Evolutionary conservation across 192 early-diverging fungal genomes (phyloP).

Genomic region (Entomortierella beljakovae): DNA sequence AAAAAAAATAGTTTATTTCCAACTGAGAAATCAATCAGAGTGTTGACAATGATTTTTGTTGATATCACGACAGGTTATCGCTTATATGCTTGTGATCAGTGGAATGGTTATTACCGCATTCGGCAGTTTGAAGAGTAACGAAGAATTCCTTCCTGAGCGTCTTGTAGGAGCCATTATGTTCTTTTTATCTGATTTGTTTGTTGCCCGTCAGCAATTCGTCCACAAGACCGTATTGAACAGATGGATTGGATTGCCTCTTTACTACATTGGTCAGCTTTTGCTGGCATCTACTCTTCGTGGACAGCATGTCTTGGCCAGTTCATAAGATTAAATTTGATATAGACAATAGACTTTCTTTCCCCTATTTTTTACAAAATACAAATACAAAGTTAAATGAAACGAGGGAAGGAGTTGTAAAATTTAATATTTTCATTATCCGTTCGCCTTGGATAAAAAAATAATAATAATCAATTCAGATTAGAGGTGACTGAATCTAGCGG

Average conservation of each 20-base stretch:
- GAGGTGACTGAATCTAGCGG: no score
- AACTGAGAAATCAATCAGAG: background rate
- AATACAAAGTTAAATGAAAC: background rate
- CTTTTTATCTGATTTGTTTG: slow-evolving; percentile 47
- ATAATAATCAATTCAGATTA: no score
- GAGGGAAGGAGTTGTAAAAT: background rate
- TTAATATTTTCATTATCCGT: no score
- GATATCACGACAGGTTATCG: slow-evolving; percentile 12
- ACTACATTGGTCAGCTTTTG: slow-evolving; percentile 44
- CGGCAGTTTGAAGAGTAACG: slow-evolving; percentile 32
- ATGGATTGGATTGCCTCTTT: slow-evolving; percentile 50
- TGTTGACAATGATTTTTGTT: background rate
- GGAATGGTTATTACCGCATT: slow-evolving; percentile 41
- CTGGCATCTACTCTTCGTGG: slow-evolving; percentile 43
- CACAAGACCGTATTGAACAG: slow-evolving; percentile 44
- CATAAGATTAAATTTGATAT: background rate
- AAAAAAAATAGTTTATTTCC: background rate
- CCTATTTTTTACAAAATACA: background rate
- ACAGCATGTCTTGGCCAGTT: slow-evolving; percentile 6
- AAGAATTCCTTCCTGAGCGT: slow-evolving; percentile 27
- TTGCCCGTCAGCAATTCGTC: slow-evolving; percentile 42
- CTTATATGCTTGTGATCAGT: slow-evolving; percentile 47
- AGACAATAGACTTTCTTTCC: slow-evolving; percentile 7
- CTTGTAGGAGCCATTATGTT: slow-evolving; percentile 42
- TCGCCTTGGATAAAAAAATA: no score